Evolutionary conservation across 139 green algal species (phyloP), one percentile per base, ranked within the genome.

Genomic region (Micromonas pusilla): DNA sequence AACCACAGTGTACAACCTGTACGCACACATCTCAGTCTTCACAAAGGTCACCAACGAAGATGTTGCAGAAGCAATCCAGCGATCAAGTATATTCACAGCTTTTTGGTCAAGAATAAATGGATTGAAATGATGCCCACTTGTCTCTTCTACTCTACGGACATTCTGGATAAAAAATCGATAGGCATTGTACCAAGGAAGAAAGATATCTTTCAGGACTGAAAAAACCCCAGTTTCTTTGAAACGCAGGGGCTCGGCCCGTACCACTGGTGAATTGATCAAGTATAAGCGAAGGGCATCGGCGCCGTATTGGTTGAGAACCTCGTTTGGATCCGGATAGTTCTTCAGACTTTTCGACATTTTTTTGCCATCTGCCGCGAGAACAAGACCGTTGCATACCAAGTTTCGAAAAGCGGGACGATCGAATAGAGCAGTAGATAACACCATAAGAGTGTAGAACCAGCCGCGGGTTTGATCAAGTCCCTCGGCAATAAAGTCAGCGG

Each of bases 381-480:
- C 96, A 37, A 99, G 87, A 19, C 95, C 95, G 83, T 98, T 99
- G 90, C 94, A 98, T 53, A 98, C 94, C 77, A 98, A 89, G 86
- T 97, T 98, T 83, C 96, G 92, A 88, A 99, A 99, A 20, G 95
- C 93, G 1, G 95, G 95, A 78, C 93, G 93, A 85, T 97, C 92
- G 84, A 99, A 99, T 1, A 99, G 89, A 16, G 95, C 94, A 25
- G 95, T 98, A 34, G 89, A 94, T 28, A 99, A 85, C 67, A 99
- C 95, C 93, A 99, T 99, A 28, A 99, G 91, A 3, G 95, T 99
- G 92, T 99, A 99, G 87, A 99, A 99, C 90, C 91, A 95, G 36
- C 92, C 92, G 32, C 91, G 87, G 1, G 93, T 97, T 84, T 97
- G 93, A 83, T 97, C 93, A 72, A 97, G 84, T 0, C 93, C 93